Percentiles rank a stretch among this genome's conserved stretches.
Evolutionary conservation across 192 early-diverging fungal genomes (phyloP).

Genomic region (Backusella parvicylindrica): DNA sequence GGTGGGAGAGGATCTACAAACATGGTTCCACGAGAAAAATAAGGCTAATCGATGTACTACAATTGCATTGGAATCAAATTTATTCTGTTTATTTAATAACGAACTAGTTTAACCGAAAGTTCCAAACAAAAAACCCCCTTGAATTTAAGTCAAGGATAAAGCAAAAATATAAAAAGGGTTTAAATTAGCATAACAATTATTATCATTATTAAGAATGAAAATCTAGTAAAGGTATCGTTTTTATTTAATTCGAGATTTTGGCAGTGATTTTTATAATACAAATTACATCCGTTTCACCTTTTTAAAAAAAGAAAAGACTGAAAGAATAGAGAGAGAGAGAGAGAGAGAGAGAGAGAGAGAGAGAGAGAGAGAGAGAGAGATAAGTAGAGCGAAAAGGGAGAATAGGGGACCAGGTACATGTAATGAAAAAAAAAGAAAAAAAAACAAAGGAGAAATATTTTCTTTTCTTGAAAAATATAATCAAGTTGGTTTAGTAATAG

Average conservation of each 20-base stretch:
- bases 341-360: neutral
- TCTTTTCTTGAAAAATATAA: neutral
- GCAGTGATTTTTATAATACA: neutral
- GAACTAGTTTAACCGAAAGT: neutral
- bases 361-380: neutral
- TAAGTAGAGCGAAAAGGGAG: neutral
- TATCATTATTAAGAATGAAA: neutral
- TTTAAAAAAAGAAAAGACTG: neutral
- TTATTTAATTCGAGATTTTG: neutral
- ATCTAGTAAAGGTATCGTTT: slow-evolving; percentile 3
- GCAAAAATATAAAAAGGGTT: neutral
- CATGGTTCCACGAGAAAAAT: neutral
- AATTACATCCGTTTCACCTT: neutral
- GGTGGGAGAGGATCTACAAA: neutral
- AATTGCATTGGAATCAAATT: neutral
- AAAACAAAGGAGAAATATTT: neutral
- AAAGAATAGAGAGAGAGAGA: neutral
- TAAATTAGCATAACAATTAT: neutral
- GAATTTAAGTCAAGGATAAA: neutral
- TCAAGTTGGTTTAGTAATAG: neutral
- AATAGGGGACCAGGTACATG: neutral
- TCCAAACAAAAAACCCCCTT: neutral
- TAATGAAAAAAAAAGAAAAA: neutral
- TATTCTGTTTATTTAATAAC: neutral
- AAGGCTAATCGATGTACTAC: neutral